These are phyloP conservation scores for Jimgerdemannia flammicorona DNA, from an alignment of 192 early-diverging fungal genomes.

Conservation along the genomic window DNA sequence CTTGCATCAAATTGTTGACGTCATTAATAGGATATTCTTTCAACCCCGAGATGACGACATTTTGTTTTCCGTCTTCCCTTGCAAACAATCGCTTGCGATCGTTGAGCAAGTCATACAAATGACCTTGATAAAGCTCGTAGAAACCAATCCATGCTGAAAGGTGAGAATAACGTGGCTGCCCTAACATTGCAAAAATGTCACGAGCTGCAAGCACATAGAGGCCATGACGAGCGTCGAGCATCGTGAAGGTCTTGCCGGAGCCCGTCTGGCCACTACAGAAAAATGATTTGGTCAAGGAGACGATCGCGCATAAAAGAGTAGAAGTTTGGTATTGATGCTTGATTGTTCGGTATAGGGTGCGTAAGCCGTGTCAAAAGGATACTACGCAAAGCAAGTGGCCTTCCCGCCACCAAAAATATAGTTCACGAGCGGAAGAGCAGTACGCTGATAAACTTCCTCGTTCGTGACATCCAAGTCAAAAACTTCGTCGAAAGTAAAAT, in stretches of 20 bases:
- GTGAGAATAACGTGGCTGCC: constrained; percentile 65
- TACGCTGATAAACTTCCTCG: constrained; percentile 83
- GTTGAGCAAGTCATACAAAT: constrained; percentile 92
- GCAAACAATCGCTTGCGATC: constrained; percentile 89
- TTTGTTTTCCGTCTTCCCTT: constrained; percentile 92
- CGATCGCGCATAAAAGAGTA: background rate
- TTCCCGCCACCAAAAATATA: constrained; percentile 96
- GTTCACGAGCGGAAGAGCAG: constrained; percentile 90
- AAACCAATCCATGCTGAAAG: constrained; percentile 83
- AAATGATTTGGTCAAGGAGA: background rate
- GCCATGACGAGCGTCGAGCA: constrained; percentile 85
- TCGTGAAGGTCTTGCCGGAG: constrained; percentile 95
- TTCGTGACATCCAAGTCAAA: constrained; percentile 82
- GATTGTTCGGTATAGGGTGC: background rate
- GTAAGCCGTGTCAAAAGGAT: constrained; percentile 24
- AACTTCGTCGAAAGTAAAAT: constrained; percentile 95
- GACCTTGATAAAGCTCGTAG: constrained; percentile 97
- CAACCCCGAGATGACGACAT: constrained; percentile 89
- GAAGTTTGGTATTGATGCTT: background rate
- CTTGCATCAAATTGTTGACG: constrained; percentile 83
- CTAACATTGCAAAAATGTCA: constrained; percentile 83
- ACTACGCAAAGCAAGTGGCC: constrained; percentile 99
- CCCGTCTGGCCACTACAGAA: constrained; percentile 71
- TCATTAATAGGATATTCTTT: constrained; percentile 84
- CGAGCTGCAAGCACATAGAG: constrained; percentile 90